Base-by-base conservation (phyloP, 805 yeast genomes). In the Starmerella stellata region DNA sequence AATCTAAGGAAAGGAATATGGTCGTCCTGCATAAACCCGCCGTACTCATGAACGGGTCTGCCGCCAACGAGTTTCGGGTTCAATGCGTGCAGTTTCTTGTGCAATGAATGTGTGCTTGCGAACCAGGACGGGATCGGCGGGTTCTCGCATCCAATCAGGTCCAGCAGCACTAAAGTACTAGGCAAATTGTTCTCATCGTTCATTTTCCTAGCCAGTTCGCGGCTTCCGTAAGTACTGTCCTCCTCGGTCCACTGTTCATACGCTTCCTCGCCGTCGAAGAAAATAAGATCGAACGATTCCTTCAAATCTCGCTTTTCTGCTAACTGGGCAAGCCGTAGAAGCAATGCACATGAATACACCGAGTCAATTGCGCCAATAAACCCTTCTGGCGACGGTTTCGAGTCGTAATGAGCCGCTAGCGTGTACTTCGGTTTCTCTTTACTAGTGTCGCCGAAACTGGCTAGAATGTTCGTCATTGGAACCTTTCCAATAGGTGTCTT, bases 221-320 rank as follows among this genome's bases (percentile, higher is more conserved):
- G 60, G 0, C 77, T 64, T 0, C 78, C 78, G 47, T 72, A 72
- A 1, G 70, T 56, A 1, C 75, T 70, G 43, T 72, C 78, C 0
- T 55, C 49, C 5, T 55, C 59, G 1, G 64, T 49, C 78, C 78
- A 72, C n/a, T 56, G 48, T 2, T 55, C 56, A n/a, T 70, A 43
- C 0, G 78, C 75, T 48, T 72, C 78, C 48, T 72, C 77, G 3
- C 78, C 78, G 44, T 72, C 78, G 38, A 70, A 69, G 45, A 72
- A 72, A 0, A 72, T 54, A 33, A 41, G 36, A 16, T 47, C 44
- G 30, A 47, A 45, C n/a, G 46, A 34, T 11, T 43, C 44, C n/a
- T 36, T 44, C 31, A 43, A 53, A 19, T 39, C 30, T 4, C 29
- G 4, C 7, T 16, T n/a, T 5, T 24, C 21, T 2, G 32, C 23